Conservation (phyloP, 2,329 filamentous ascomycete species). For the Botrytis porri region DNA sequence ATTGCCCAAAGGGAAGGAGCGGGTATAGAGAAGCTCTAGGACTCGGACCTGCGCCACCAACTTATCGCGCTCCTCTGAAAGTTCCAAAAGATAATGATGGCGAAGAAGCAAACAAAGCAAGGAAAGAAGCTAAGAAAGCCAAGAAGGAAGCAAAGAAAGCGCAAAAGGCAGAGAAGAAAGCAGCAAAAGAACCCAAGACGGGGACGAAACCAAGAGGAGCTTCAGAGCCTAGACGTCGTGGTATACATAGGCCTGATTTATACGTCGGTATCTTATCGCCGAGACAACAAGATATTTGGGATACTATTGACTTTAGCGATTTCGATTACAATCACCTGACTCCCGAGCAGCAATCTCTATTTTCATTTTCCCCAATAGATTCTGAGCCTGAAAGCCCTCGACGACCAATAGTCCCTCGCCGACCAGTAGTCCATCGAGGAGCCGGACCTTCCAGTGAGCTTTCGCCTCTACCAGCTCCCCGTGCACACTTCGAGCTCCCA, state of each 20-base stretch:
- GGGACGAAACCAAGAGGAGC: neutral
- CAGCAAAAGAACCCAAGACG: neutral
- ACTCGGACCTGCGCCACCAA: neutral
- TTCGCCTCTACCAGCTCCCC: neutral
- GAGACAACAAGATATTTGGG: neutral
- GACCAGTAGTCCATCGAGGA: too few relatives aligned
- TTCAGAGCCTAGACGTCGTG: neutral
- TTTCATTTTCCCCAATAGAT: slow-evolving; percentile 10
- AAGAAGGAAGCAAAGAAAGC: neutral
- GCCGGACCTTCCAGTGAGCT: neutral
- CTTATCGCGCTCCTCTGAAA: neutral
- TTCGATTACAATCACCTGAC: slow-evolving; percentile 5
- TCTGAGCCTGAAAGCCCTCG: slow-evolving; percentile 3
- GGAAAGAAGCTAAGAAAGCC: neutral
- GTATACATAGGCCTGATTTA: neutral
- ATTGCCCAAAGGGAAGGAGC: neutral
- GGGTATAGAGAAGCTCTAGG: neutral
- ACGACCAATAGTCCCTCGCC: neutral
- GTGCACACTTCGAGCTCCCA: neutral
- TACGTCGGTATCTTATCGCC: neutral
- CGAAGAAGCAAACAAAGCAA: neutral
- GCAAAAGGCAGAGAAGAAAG: neutral
- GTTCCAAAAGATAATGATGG: neutral
- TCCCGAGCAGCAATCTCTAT: neutral
- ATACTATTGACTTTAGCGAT: slow-evolving; percentile 7